Evolutionary conservation across 1,139 yeast genomes (phyloP), one percentile per base, ranked within the genome.

Genomic region (Citeromyces hawaiiensis): DNA sequence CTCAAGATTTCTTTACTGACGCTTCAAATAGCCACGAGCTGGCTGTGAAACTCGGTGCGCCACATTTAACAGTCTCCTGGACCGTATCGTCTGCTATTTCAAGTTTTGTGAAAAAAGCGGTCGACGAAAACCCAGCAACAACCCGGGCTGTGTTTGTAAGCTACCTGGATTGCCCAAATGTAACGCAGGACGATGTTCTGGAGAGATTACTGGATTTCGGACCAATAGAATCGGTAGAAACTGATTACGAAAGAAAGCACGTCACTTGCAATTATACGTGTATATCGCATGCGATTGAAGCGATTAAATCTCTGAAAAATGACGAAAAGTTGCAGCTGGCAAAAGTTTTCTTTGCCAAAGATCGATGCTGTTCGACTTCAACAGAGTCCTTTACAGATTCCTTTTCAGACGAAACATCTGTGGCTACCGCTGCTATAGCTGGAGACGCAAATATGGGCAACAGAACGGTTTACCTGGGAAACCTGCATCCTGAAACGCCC

Each of bases 401-500:
- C 27, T 23, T 7, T 11, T 9, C 8, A 23, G 27, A 23, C 11
- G 27, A 23, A 23, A 23, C 27, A 3, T 7, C 27, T 9, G 11
- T 11, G 8, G 25, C 36, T 14, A 15, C 36, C 17, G 25, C 36
- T 2, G 23, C 23, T 18, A 34, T 18, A 14, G 39, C 35, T 4
- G 43, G 43, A 4, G 27, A 40, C 18, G 75, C 76, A 44, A 85
- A 85, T 54, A 66, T 83, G 45, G 96, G 96, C 16, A 91, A 91
- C 58, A 71, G 98, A 56, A 87, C 96, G 0, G 88, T 91, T 21
- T 88, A 86, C 55, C 65, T 91, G 47, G 96, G 96, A 15, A 83
- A 82, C 52, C 69, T 91, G 44, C 94, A 88, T 47, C 83, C 81
- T 42, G 88, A 81, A 42, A 80, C 94, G 7, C 79, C 87, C 9